These are phyloP conservation scores for Apophysomyces trapeziformis DNA, from an alignment of 371 early-diverging fungal genomes.

Conservation along the genomic window DNA sequence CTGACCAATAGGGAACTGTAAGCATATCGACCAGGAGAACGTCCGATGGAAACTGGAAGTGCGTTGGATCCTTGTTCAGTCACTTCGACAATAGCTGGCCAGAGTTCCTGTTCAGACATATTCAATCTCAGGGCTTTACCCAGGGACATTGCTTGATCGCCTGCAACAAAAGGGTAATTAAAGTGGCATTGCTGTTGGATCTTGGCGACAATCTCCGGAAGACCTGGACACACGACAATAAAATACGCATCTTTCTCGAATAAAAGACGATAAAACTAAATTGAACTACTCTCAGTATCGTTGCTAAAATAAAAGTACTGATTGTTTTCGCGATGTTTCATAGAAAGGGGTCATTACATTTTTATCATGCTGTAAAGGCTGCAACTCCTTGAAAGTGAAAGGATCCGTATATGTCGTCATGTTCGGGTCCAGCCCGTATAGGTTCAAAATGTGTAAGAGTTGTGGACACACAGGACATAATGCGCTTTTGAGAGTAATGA, in stretches of 20 bases:
- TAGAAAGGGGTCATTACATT: conserved; percentile 22
- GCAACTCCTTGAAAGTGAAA: conserved; percentile 25
- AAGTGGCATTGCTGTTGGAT: conserved; percentile 36
- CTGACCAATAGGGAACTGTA: conserved; percentile 28
- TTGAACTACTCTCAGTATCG: conserved; percentile 2
- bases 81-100: conserved; percentile 42
- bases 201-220: conserved; percentile 23
- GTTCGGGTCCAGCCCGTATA: conserved; percentile 41
- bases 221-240: conserved; percentile 47
- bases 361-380: conserved; percentile 27
- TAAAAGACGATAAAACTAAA: conserved; percentile 38
- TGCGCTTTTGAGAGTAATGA: conserved; percentile 41
- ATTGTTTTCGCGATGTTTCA: background rate
- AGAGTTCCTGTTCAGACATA: conserved; percentile 36
- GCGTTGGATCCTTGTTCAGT: conserved; percentile 21
- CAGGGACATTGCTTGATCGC: conserved; percentile 32
- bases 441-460: conserved; percentile 38
- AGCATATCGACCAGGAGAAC: conserved; percentile 37
- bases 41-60: conserved; percentile 33
- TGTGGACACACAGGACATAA: conserved; percentile 44
- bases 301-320: conserved; percentile 3
- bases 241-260: conserved; percentile 46
- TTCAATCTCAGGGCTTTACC: conserved; percentile 35
- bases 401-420: conserved; percentile 31
- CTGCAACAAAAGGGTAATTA: conserved; percentile 45